These are phyloP conservation scores for Saturnispora zaruensis DNA, from an alignment of 805 yeast genomes.

Conservation along the genomic window DNA sequence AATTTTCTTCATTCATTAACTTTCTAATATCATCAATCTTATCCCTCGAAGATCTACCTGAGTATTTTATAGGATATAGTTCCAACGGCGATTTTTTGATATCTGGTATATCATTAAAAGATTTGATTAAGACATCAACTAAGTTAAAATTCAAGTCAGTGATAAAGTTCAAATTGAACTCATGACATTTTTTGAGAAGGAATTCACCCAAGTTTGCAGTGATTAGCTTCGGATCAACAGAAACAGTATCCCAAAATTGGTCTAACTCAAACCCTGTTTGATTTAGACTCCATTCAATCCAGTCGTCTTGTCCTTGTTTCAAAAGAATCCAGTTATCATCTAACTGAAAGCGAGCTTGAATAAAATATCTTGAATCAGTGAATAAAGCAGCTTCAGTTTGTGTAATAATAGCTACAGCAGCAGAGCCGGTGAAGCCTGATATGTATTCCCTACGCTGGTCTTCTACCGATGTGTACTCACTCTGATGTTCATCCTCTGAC, in stretches of 20 bases:
- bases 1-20: constrained; percentile 22
- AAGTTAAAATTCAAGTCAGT: constrained; percentile 53
- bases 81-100: constrained; percentile 19
- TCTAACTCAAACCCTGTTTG: constrained; percentile 30
- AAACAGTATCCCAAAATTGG: constrained; percentile 37
- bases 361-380: constrained; percentile 91
- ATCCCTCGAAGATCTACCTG: constrained; percentile 33
- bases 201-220: constrained; percentile 39
- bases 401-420: constrained; percentile 86
- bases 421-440: constrained; percentile 86
- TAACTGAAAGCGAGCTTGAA: constrained; percentile 81
- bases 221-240: constrained; percentile 77
- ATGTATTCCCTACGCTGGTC: constrained; percentile 81
- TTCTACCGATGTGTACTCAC: constrained; percentile 75
- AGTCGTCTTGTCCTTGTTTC: constrained; percentile 75
- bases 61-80: constrained; percentile 31
- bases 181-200: constrained; percentile 28
- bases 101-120: constrained; percentile 15
- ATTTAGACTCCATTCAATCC: constrained; percentile 73
- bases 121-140: constrained; percentile 65
- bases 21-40: constrained; percentile 31
- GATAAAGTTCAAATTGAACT: constrained; percentile 36
- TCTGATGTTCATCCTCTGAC: constrained; percentile 89
- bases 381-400: constrained; percentile 62
- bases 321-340: constrained; percentile 72